Evolutionary conservation across 371 early-diverging fungal genomes (phyloP), one percentile per base, ranked within the genome.

Genomic region (Sporodiniella umbellata): DNA sequence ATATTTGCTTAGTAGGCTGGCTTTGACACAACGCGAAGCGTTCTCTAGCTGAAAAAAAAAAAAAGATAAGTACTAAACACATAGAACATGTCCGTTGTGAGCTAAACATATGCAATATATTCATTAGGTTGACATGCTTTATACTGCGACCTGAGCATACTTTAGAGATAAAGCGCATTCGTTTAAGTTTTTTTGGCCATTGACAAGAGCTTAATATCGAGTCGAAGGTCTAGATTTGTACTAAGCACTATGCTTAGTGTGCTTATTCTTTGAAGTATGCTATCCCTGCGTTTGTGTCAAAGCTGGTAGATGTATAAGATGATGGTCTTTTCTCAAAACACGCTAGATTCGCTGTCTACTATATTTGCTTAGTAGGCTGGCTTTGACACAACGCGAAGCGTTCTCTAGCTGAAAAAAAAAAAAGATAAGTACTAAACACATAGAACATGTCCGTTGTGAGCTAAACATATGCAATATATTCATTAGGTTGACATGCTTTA

Each of bases 101-200:
- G 42, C 44, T 42, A 37, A 15, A 26, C 33, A 51, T 35, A 51
- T 33, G 44, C 44, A 43, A 51, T 44, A 43, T 44, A 44, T 45
- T 51, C 37, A 8, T 51, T 44, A 4, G 30, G n/a, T 45, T 51
- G 44, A 43, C 33, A 39, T 38, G 45, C 45, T 53, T 45, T 45
- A 53, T 24, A 33, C 43, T 45, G 53, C 43, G 44, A 45, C 37
- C 3, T 33, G 12, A 37, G 52, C 52, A 51, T 51, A 51, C 52
- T 43, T 28, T 24, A 51, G 33, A 44, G 33, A 43, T 44, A 33
- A 31, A 51, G 51, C 51, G 51, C 43, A 51, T 44, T 51, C 42
- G 44, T 43, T 42, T 3, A 33, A 51, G 17, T 35, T 42, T 51
- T 51, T 44, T 51, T 43, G 51, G 44, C 44, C 51, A 43, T 43